Evolutionary conservation across 805 yeast genomes (phyloP), one percentile per base, ranked within the genome.

Genomic region (Yarrowia keelungensis): DNA sequence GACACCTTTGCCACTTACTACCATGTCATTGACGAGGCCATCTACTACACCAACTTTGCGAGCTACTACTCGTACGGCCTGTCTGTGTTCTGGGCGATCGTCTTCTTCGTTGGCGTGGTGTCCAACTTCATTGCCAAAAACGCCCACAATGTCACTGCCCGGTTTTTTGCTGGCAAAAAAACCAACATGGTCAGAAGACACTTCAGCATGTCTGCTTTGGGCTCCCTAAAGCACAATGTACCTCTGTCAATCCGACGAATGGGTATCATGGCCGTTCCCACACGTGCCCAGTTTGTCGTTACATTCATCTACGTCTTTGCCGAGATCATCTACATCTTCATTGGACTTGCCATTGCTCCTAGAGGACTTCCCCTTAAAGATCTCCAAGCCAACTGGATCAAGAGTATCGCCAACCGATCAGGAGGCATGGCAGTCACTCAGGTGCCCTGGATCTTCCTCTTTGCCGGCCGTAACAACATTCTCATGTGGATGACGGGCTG

Each of bases 401-500:
- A 71, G 26, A 71, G 68, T 45, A 19, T 73, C 5, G 75, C 73
- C 49, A 71, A 70, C 53, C 43, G 75, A 9, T 69, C 74, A 3
- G 75, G 74, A 16, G 70, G 73, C n/a, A 72, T 73, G n/a, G 69
- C 74, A 1, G 72, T 73, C 49, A 68, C 74, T 22, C 71, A 75
- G 42, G 7, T 74, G 41, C 79, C 79, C 0, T 49, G 75, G 43
- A 50, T 76, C 49, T 65, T 74, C 16, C 47, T 76, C 38, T 76
- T 90, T 77, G 91, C 91, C 5, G 88, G 89, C 47, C 81, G 95
- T 71, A 90, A 90, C 75, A 90, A 89, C 75, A 86, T 90, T 22
- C 79, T 90, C 72, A 84, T 84, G 71, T 78, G 77, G 73, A 67
- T 89, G 10, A 84, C 92, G 0, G 91, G 92, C 1, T 82, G 89